Evolutionary conservation across 1,284 basidiomycete genomes (phyloP).

Genomic region (Rhodotorula mucilaginosa): DNA sequence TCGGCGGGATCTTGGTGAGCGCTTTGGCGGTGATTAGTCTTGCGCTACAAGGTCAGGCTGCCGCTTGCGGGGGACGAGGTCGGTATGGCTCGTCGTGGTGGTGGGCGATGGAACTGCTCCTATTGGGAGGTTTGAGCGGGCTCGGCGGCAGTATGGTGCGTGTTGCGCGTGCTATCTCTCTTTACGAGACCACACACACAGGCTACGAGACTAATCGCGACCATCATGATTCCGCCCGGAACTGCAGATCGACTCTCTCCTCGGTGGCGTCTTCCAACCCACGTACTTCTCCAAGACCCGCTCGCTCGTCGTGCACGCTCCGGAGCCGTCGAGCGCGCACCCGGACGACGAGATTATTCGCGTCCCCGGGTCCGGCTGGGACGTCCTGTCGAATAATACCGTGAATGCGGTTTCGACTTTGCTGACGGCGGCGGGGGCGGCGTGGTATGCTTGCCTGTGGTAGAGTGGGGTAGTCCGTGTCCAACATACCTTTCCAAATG

Average conservation of each 20-base stretch:
- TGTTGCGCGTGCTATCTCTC: conserved; percentile 2
- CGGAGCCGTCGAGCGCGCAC: conserved; percentile 1
- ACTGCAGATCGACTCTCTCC: conserved; percentile 69
- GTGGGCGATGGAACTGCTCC: conserved; percentile 54
- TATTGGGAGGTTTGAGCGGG: conserved; percentile 65
- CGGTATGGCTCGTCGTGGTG: conserved; percentile 22
- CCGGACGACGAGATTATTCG: conserved; percentile 56
- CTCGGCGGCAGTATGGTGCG: conserved; percentile 71
- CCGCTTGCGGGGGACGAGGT: conserved; percentile 36
- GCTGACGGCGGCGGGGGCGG: not conserved
- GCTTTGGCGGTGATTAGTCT: conserved; percentile 64
- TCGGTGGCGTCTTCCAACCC: conserved; percentile 82
- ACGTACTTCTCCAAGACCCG: conserved; percentile 68
- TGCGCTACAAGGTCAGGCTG: conserved; percentile 49
- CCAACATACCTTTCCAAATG: not conserved
- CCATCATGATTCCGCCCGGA: not conserved
- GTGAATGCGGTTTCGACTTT: conserved; percentile 50
- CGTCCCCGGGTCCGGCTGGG: conserved; percentile 54
- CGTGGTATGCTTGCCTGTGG: not conserved
- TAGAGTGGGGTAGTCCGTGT: not conserved
- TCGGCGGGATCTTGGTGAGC: conserved; percentile 73
- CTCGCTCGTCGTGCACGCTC: conserved; percentile 59
- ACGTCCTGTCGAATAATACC: conserved; percentile 74
- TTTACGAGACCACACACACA: not conserved
- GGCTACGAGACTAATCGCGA: not conserved